phyloP scores from a whole-genome alignment of 2,329 filamentous ascomycete species.

The Trichoderma atrobrunneum region DNA sequence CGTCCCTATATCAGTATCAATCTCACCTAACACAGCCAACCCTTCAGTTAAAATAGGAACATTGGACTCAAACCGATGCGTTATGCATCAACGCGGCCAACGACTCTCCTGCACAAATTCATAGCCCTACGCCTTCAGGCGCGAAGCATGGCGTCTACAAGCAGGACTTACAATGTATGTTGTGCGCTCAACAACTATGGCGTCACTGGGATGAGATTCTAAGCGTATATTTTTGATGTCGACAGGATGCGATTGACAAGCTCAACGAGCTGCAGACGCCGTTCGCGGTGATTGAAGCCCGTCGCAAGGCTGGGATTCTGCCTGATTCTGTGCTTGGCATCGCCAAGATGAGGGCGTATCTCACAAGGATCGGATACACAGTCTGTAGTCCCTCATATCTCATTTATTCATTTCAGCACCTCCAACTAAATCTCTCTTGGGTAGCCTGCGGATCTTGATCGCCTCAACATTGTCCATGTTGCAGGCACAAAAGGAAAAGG shows the following conservation, averaged over 20 bases:
- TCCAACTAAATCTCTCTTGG: not conserved
- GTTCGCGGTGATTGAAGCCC: slow-evolving; percentile 73
- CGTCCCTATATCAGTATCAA: not conserved
- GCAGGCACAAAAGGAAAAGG: slow-evolving; percentile 78
- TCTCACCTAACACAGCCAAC: not conserved
- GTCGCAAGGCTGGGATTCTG: slow-evolving; percentile 68
- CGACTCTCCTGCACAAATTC: slow-evolving; percentile 25
- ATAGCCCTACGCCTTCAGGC: slow-evolving; percentile 21
- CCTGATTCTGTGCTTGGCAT: slow-evolving; percentile 65
- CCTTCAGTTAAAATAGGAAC: not conserved
- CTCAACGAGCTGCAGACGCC: slow-evolving; percentile 92
- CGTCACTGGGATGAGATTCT: not conserved
- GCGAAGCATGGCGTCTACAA: slow-evolving; percentile 30
- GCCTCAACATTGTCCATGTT: slow-evolving; percentile 67
- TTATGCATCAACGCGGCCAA: slow-evolving; percentile 32
- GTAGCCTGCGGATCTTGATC: slow-evolving; percentile 49
- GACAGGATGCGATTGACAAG: slow-evolving; percentile 76
- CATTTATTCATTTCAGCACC: not conserved
- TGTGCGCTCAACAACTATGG: too few species aligned
- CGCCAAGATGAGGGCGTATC: slow-evolving; percentile 76
- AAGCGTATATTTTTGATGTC: not conserved
- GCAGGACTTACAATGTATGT: slow-evolving; percentile 36
- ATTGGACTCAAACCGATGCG: slow-evolving; percentile 30
- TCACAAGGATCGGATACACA: slow-evolving; percentile 74
- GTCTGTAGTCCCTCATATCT: slow-evolving; percentile 29